phyloP scores from a whole-genome alignment of 2,329 filamentous ascomycete species.

The Chrysoporthe cubensis region DNA sequence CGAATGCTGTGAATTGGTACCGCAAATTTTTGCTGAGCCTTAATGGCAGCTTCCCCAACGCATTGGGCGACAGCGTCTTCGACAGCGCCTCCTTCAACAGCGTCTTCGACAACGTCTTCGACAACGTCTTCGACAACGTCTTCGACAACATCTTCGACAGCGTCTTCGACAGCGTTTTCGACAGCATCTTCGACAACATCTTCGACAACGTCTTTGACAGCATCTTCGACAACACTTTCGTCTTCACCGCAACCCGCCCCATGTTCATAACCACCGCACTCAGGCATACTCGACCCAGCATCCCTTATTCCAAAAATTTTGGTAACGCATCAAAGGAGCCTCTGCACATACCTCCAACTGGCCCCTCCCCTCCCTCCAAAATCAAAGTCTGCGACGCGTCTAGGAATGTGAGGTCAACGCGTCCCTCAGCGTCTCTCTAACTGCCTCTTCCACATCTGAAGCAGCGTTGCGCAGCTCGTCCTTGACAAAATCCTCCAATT shows the following conservation, averaged over 20 bases:
- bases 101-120: too few species aligned
- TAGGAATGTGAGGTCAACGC: conserved; percentile 6
- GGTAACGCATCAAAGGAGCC: background rate
- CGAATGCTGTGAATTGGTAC: background rate
- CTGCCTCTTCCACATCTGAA: conserved; percentile 24
- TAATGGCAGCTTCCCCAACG: too few species aligned
- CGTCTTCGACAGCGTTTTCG: too few species aligned
- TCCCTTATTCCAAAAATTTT: background rate
- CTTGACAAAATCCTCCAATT: conserved; percentile 27
- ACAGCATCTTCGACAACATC: too few species aligned
- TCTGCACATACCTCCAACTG: background rate
- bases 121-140: too few species aligned
- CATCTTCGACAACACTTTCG: too few species aligned
- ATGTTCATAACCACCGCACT: background rate
- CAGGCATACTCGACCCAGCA: background rate
- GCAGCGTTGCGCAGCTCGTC: conserved; percentile 25
- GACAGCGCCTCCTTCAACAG: too few species aligned
- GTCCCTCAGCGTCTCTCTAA: conserved; percentile 22
- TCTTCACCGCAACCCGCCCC: too few species aligned
- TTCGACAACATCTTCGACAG: too few species aligned
- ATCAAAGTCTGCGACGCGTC: background rate
- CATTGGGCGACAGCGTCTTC: too few species aligned
- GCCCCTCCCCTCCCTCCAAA: too few species aligned
- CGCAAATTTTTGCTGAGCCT: background rate
- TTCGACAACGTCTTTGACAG: too few species aligned